Evolutionary conservation across 371 early-diverging fungal species (phyloP), one percentile per base, ranked within the genome.

Genomic region (Blastocladiella emersonii): DNA sequence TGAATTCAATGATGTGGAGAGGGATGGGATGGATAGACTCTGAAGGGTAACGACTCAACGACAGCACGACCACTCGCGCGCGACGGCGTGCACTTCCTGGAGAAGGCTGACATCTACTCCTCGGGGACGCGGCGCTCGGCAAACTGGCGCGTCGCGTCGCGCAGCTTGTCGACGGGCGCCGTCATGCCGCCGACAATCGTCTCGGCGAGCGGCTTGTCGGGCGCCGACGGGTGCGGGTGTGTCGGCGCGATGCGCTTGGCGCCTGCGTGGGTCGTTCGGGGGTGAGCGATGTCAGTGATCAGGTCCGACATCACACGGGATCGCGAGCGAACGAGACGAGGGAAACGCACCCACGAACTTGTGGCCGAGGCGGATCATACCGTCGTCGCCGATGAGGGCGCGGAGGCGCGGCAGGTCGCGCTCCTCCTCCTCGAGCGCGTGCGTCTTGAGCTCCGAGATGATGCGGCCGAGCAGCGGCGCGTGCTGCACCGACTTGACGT

Each of bases 131-230:
- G 13, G 2, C 53, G 27, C 30, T 30, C 53, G 15, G 53, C 53
- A 30, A 51, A 51, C 15, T 51, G 30, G 21, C 37, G 19, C 19
- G n/a, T 13, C 15, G 37, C 0, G 8, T 59, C 59, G 25, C 37
- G 12, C 59, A 59, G 19, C 43, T 59, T 59, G 59, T 59, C 59
- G 36, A 59, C 15, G 10, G 59, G 59, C 37, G n/a, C 23, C 19
- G 36, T 37, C 19, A 32, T 19, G 21, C 8, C 15, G 7, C 59
- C 59, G 5, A 17, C 59, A 25, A 59, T 27, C 37, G 37, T 12
- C 43, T 32, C 37, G 27, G 44, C 13, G 12, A 30, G 8, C 15
- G 59, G 59, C 32, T 43, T 37, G 44, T n/a, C 25, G 6, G 59
- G 59, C n/a, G 59, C 59, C 2, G 27, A 1, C 3, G 59, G 59